These are phyloP conservation scores for Cystofilobasidium bisporidii DNA, from an alignment of 768 basidiomycete genomes.

Conservation along the genomic window DNA sequence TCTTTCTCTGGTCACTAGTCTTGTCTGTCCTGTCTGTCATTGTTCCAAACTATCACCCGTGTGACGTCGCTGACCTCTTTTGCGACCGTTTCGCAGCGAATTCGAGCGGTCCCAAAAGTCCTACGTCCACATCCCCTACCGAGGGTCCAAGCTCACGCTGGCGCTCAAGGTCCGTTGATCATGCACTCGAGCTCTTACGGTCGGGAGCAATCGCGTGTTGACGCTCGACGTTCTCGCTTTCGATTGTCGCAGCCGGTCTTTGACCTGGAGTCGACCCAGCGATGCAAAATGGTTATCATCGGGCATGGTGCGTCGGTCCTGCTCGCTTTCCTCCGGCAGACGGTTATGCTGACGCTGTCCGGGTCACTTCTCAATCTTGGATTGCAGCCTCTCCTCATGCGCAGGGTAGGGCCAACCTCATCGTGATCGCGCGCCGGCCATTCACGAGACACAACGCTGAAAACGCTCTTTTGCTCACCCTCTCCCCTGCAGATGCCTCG, in stretches of 20 bases:
- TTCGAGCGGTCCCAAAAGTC: neutral
- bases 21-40: too few species aligned
- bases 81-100: neutral
- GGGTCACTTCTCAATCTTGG: too few species aligned
- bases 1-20: neutral
- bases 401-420: neutral
- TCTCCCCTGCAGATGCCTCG: slow-evolving; percentile 4
- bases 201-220: neutral
- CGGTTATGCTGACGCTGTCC: too few species aligned
- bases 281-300: slow-evolving; percentile 11
- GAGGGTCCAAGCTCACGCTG: slow-evolving; percentile 21
- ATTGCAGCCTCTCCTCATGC: slow-evolving; percentile 7
- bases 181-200: too few species aligned
- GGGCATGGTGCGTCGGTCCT: neutral
- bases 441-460: too few species aligned
- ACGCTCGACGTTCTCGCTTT: neutral
- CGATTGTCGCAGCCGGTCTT: slow-evolving; percentile 6
- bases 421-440: neutral
- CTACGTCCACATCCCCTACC: slow-evolving; percentile 19
- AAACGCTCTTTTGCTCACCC: too few species aligned
- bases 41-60: too few species aligned
- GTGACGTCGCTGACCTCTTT: neutral
- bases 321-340: too few species aligned
- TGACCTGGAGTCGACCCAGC: slow-evolving; percentile 17
- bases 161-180: slow-evolving; percentile 25